Evolutionary conservation across 768 basidiomycete species (phyloP).

Genomic region (Mycena haematopus): DNA sequence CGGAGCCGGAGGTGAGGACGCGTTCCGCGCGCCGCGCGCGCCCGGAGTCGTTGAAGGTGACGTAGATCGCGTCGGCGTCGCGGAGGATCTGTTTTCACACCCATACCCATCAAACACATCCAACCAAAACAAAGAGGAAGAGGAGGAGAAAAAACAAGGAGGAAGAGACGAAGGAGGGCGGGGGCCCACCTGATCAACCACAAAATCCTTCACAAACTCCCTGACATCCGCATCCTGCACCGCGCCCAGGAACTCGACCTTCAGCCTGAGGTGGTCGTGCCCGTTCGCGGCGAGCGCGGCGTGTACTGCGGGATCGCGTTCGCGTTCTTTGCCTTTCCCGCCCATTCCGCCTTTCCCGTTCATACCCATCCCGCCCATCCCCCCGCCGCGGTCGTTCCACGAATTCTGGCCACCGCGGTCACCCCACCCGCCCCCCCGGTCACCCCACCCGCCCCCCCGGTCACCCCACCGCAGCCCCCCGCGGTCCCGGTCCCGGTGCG

Average conservation of each 20-base stretch:
- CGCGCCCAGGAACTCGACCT: conserved; percentile 52
- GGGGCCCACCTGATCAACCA: conserved; percentile 64
- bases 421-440: conserved; percentile 39
- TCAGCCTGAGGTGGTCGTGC: conserved; percentile 69
- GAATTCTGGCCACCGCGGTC: background rate
- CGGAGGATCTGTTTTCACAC: conserved; percentile 64
- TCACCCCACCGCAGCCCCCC: background rate
- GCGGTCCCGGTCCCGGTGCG: conserved; percentile 1
- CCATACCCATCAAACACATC: too few species aligned
- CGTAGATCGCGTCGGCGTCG: conserved; percentile 77
- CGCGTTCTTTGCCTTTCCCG: conserved; percentile 29
- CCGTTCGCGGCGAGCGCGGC: conserved; percentile 66
- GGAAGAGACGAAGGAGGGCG: too few species aligned
- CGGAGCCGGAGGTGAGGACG: conserved; percentile 57
- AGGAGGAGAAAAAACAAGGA: background rate
- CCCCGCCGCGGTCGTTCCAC: conserved; percentile 5
- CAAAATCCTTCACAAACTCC: conserved; percentile 70
- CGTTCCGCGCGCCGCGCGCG: conserved; percentile 71
- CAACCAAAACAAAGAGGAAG: too few species aligned
- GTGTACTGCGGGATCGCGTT: conserved; percentile 42
- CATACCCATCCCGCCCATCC: conserved; percentile 18
- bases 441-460: too few species aligned
- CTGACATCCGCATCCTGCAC: conserved; percentile 73
- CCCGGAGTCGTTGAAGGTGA: conserved; percentile 73
- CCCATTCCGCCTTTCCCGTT: background rate